phyloP scores from a whole-genome alignment of 768 basidiomycete genomes.

The Lactarius sanguifluus region DNA sequence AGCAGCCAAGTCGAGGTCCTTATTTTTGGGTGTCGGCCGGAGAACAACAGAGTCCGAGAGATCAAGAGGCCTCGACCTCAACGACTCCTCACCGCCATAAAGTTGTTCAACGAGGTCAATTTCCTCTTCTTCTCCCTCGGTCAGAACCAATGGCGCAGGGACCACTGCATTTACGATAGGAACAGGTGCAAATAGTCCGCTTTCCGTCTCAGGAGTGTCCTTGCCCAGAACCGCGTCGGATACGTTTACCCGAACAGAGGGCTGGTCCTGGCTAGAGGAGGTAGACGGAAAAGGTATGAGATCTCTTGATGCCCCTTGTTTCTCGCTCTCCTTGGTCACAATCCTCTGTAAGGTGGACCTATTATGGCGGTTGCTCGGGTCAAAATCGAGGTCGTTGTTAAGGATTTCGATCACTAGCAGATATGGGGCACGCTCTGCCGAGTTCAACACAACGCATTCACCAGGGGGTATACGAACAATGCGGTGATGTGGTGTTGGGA shows the following conservation, averaged over 20 bases:
- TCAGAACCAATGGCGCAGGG: slow-evolving; percentile 18
- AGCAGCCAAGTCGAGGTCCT: slow-evolving; percentile 79
- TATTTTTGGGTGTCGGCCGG: slow-evolving; percentile 82
- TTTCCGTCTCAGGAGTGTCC: slow-evolving; percentile 30
- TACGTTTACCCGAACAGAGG: slow-evolving; percentile 20
- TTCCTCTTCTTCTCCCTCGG: slow-evolving; percentile 67
- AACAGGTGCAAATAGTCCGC: slow-evolving; percentile 8
- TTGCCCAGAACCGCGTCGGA: slow-evolving; percentile 34
- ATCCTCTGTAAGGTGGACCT: slow-evolving; percentile 82
- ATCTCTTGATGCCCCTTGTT: slow-evolving; percentile 57
- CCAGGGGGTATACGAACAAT: slow-evolving; percentile 97
- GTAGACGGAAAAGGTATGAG: slow-evolving; percentile 39
- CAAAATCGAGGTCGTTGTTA: slow-evolving; percentile 88
- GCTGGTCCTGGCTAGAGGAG: slow-evolving; percentile 8
- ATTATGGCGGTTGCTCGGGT: slow-evolving; percentile 79
- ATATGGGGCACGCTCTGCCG: slow-evolving; percentile 94
- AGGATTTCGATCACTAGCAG: slow-evolving; percentile 90
- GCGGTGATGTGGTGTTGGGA: slow-evolving; percentile 78
- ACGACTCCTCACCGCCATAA: slow-evolving; percentile 75
- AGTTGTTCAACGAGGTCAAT: slow-evolving; percentile 97
- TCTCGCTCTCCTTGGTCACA: slow-evolving; percentile 62
- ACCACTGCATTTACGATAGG: background rate
- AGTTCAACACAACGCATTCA: slow-evolving; percentile 96
- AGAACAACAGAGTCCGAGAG: slow-evolving; percentile 83
- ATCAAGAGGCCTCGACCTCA: slow-evolving; percentile 70